Conservation (phyloP, 2,329 filamentous ascomycete species). For the Claviceps lovelessii region DNA sequence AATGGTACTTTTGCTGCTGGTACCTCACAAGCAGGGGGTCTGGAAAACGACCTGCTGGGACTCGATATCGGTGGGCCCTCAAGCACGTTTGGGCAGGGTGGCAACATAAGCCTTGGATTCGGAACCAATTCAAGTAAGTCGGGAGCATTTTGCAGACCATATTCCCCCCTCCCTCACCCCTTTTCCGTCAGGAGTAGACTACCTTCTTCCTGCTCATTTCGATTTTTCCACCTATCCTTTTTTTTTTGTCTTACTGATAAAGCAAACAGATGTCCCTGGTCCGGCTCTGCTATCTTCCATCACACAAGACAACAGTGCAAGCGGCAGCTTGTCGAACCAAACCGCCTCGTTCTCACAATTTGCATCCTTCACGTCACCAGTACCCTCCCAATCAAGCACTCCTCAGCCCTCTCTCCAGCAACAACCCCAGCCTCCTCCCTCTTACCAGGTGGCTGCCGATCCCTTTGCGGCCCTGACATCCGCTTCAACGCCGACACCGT, state of each 20-base stretch:
- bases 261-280: conserved; percentile 42
- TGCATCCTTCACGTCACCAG: conserved; percentile 38
- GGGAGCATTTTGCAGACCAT: background rate
- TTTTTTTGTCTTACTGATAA: conserved; percentile 7
- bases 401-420: conserved; percentile 36
- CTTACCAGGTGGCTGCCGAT: conserved; percentile 28
- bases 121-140: conserved; percentile 52
- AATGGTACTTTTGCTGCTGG: conserved; percentile 22
- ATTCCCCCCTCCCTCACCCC: no score
- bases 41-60: conserved; percentile 85
- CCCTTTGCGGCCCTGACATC: conserved; percentile 38
- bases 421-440: conserved; percentile 30
- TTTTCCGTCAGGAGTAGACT: background rate
- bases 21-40: conserved; percentile 41
- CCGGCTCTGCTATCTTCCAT: conserved; percentile 50
- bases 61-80: conserved; percentile 59
- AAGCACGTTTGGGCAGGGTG: conserved; percentile 53
- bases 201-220: background rate
- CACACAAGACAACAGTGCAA: conserved; percentile 45
- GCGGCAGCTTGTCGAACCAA: conserved; percentile 24
- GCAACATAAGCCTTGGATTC: conserved; percentile 72
- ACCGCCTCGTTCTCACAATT: conserved; percentile 39
- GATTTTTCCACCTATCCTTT: no score
- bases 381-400: conserved; percentile 36
- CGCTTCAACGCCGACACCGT: conserved; percentile 10